These are phyloP conservation scores for Abortiporus biennis DNA, from an alignment of 1,284 basidiomycete species.

Conservation along the genomic window DNA sequence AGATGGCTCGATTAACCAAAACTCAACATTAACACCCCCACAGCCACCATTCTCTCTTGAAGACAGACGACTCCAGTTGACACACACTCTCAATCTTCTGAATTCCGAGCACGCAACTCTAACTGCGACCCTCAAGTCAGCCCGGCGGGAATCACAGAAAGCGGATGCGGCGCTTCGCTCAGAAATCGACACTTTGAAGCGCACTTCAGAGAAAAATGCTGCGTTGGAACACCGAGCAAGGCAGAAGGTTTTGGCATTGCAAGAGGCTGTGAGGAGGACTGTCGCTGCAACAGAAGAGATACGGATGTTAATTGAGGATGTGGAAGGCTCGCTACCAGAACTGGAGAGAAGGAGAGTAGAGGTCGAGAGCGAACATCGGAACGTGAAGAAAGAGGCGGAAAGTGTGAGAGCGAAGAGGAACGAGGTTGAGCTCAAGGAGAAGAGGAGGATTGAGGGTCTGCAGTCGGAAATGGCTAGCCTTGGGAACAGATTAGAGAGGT, in stretches of 20 bases:
- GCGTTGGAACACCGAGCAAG: conserved; percentile 59
- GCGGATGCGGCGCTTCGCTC: conserved; percentile 64
- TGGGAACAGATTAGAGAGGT: conserved; percentile 41
- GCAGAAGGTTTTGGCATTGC: conserved; percentile 71
- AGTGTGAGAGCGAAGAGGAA: conserved; percentile 23
- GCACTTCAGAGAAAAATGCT: conserved; percentile 64
- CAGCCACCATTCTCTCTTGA: conserved; percentile 36
- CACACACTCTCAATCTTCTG: conserved; percentile 48
- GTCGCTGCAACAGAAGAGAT: conserved; percentile 51
- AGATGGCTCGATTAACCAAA: conserved; percentile 5
- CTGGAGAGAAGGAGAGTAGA: conserved; percentile 35
- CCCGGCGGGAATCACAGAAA: conserved; percentile 69
- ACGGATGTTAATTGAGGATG: conserved; percentile 40
- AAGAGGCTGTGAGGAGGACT: conserved; percentile 70
- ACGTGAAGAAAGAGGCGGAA: conserved; percentile 30
- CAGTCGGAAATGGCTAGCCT: conserved; percentile 31
- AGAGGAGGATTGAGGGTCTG: conserved; percentile 39
- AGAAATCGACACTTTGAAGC: conserved; percentile 71
- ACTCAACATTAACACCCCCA: conserved; percentile 20
- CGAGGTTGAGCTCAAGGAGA: conserved; percentile 32
- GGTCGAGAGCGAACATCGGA: conserved; percentile 42
- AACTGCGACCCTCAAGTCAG: conserved; percentile 54
- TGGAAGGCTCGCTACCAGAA: conserved; percentile 47
- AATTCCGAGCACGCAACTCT: conserved; percentile 57
- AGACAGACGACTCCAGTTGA: conserved; percentile 56